Conservation (phyloP, 257 asterid species). For the Plantago ovata region DNA sequence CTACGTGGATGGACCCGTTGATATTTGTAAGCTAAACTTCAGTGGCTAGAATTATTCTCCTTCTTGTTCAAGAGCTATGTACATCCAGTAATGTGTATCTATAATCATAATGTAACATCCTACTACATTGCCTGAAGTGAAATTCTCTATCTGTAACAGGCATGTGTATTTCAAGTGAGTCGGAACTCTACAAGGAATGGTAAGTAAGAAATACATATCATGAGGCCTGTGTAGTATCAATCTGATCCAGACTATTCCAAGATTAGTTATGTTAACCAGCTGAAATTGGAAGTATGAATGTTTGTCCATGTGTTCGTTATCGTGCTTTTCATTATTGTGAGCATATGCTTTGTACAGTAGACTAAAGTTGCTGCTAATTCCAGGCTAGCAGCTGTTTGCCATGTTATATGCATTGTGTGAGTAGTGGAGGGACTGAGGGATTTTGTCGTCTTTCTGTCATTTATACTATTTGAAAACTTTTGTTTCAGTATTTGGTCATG, state of each 20-base stretch:
- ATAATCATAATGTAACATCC: too few species aligned
- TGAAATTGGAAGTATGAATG: too few species aligned
- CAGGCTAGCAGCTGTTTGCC: neutral
- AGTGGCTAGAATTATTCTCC: constrained; percentile 12
- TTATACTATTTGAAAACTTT: neutral
- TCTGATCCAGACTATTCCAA: too few species aligned
- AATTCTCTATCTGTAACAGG: constrained; percentile 40
- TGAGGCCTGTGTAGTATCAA: too few species aligned
- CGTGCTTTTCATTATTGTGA: neutral
- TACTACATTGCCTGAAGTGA: neutral
- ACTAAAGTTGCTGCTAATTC: neutral
- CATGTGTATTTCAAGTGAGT: constrained; percentile 74
- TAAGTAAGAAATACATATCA: constrained; percentile 20
- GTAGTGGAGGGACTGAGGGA: too few species aligned
- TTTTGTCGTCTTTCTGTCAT: neutral
- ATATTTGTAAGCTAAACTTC: constrained; percentile 70
- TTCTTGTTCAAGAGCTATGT: too few species aligned
- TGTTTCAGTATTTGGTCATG: neutral
- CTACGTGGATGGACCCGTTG: constrained; percentile 82
- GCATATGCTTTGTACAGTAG: neutral
- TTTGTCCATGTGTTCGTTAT: too few species aligned
- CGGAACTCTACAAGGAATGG: constrained; percentile 71
- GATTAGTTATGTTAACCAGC: too few species aligned
- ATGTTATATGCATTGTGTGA: neutral
- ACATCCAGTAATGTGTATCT: too few species aligned